A percentile compares a stretch with the other conserved stretches of the same genome.
These are phyloP conservation scores for Pezicula carpinea DNA, from an alignment of 2,329 filamentous ascomycete species.

Conservation along the genomic window DNA sequence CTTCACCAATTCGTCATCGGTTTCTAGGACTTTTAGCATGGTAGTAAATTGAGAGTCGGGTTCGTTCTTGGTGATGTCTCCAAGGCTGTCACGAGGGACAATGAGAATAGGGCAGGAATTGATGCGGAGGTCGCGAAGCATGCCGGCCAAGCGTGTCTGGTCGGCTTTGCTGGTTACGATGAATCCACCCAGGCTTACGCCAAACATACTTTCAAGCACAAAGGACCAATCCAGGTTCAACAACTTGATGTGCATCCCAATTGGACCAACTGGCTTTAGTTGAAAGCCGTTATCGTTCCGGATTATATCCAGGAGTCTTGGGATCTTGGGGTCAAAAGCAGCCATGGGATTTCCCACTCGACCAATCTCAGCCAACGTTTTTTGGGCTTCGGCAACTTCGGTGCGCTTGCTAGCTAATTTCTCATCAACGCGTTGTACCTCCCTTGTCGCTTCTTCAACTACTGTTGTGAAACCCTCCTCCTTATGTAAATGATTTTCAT, in stretches of 20 bases:
- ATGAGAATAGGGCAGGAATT: constrained; percentile 58
- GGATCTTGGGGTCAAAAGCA: constrained; percentile 61
- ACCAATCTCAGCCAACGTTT: constrained; percentile 45
- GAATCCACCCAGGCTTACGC: constrained; percentile 68
- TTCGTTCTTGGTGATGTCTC: constrained; percentile 61
- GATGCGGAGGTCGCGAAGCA: constrained; percentile 56
- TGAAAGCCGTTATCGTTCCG: constrained; percentile 64
- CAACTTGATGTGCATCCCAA: constrained; percentile 74
- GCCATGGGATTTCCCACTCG: constrained; percentile 54
- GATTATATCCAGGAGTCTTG: constrained; percentile 63
- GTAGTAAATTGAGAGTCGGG: constrained; percentile 72
- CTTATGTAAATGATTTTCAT: constrained; percentile 37
- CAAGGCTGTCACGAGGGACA: constrained; percentile 45
- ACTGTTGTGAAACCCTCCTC: constrained; percentile 31
- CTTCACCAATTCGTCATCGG: constrained; percentile 73
- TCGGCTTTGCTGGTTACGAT: constrained; percentile 76
- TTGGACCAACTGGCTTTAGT: constrained; percentile 73
- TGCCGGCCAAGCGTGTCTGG: constrained; percentile 57
- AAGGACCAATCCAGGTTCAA: constrained; percentile 77
- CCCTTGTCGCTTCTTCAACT: constrained; percentile 28
- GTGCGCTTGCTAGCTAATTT: constrained; percentile 37
- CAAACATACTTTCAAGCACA: constrained; percentile 74
- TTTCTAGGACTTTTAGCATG: constrained; percentile 72
- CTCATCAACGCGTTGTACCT: constrained; percentile 25
- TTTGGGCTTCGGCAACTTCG: constrained; percentile 51